Evolutionary conservation across 148 eudicot species (phyloP), one percentile per base, ranked within the genome.

Genomic region (Camellia lanceoleosa): DNA sequence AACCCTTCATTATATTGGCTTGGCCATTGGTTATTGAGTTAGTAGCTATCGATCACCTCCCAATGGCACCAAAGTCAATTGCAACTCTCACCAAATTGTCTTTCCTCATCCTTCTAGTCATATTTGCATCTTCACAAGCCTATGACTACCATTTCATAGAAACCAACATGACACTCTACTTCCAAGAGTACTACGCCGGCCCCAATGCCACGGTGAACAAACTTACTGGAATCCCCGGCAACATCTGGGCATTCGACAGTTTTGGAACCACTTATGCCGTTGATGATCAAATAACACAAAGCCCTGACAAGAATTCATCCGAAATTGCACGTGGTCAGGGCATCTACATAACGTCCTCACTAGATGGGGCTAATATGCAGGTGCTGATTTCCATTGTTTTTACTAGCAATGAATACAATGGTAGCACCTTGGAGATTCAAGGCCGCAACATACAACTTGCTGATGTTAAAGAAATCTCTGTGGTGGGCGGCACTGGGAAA

Each of bases 371-470:
- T 9, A 60, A 59, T 3, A 7, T 44, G 4, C 66, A 60, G 5
- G 23, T 16, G 20, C 6, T 9, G 16, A 3, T 15, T 16, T 74
- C 77, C 14, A 41, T 74, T 42, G 52, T 75, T 18, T 75, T 75
- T 41, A 60, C 18, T 5, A 60, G 6, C 7, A 49, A n/a, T 7
- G 38, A 38, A 9, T 74, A 58, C 51, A 41, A 14, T 10, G 77
- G 66, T 18, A 74, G 77, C 51, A 74, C 77, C 5, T 42, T 75
- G 68, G 68, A 75, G n/a, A 60, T 75, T 18, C 78, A 60, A 16
- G 68, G 78, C 23, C 1, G 0, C 41, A 11, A 7, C 58, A 15
- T 3, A 11, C 59, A 72, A 12, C 7, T 20, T 51, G 42, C 75
- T 11, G 4, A 3, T 4, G 8, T 30, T 8, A 19, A 15, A 12